Evolutionary conservation across 2,329 filamentous ascomycete genomes (phyloP).

Genomic region (Paraphaeosphaeria minitans): DNA sequence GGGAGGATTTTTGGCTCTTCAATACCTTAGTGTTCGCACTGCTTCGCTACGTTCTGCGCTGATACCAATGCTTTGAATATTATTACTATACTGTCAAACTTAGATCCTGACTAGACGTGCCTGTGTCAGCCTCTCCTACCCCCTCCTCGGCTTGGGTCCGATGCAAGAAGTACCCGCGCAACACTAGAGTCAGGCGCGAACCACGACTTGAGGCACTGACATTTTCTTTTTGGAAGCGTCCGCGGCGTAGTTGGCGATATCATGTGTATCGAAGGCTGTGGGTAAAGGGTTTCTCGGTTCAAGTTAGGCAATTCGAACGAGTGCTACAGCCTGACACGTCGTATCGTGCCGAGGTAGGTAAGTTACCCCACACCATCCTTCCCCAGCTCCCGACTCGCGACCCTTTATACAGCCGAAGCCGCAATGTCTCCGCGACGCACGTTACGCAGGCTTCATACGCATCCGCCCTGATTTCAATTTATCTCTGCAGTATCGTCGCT

Average conservation of each 20-base stretch:
- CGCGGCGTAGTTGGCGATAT: not conserved
- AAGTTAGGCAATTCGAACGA: not conserved
- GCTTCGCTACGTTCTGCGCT: constrained; percentile 2
- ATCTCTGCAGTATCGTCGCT: not conserved
- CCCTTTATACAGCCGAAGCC: constrained; percentile 6
- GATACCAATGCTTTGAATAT: not conserved
- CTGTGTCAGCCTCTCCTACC: not conserved
- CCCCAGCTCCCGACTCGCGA: constrained; percentile 4
- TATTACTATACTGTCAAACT: not conserved
- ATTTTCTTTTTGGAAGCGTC: too few relatives aligned
- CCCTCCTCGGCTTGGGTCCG: not conserved
- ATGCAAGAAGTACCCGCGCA: not conserved
- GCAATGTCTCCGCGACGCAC: not conserved
- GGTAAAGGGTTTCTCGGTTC: constrained; percentile 5
- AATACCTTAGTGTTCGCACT: constrained; percentile 8
- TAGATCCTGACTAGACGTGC: not conserved
- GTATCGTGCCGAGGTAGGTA: constrained; percentile 7
- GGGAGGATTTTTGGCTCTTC: not conserved
- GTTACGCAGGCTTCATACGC: not conserved
- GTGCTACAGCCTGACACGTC: not conserved
- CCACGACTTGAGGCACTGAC: not conserved
- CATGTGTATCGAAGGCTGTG: not conserved
- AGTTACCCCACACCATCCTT: constrained; percentile 9
- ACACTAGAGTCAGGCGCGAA: not conserved
- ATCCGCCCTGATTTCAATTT: not conserved